Evolutionary conservation across 805 yeast genomes (phyloP).

Genomic region (Ogataea pilisensis): DNA sequence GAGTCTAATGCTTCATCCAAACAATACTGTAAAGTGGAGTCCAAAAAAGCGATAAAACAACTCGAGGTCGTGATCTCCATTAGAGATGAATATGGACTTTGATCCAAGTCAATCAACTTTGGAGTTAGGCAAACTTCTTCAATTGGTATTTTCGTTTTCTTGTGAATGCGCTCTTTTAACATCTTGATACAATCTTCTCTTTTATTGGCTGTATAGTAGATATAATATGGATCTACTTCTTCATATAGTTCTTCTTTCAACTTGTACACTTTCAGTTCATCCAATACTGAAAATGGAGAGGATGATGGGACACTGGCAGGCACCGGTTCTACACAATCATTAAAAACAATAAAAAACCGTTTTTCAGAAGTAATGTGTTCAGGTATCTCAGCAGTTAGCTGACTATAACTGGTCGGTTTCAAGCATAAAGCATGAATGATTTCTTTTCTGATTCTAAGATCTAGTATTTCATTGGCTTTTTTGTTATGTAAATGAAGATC

Average conservation of each 20-base stretch:
- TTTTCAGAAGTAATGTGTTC: constrained; percentile 73
- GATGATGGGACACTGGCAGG: constrained; percentile 30
- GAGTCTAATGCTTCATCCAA: constrained; percentile 1
- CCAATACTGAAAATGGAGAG: constrained; percentile 35
- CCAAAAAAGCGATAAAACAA: constrained; percentile 51
- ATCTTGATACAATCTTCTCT: constrained; percentile 78
- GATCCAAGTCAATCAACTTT: constrained; percentile 33
- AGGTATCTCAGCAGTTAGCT: constrained; percentile 63
- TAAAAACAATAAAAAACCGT: constrained; percentile 59
- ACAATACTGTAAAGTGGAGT: constrained; percentile 43
- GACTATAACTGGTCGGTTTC: constrained; percentile 66
- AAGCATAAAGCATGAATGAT: constrained; percentile 83
- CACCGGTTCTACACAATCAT: constrained; percentile 51
- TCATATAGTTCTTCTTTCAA: constrained; percentile 53
- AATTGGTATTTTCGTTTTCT: constrained; percentile 32
- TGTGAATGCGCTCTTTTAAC: constrained; percentile 47
- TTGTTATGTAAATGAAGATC: constrained; percentile 52
- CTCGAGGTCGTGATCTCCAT: constrained; percentile 50
- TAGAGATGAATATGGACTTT: constrained; percentile 39
- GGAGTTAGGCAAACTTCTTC: constrained; percentile 60
- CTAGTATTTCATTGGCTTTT: constrained; percentile 44
- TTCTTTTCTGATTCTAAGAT: constrained; percentile 55
- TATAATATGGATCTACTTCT: constrained; percentile 75
- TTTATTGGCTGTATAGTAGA: constrained; percentile 71
- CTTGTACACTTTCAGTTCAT: constrained; percentile 60